These are phyloP conservation scores for Paragyromitra xinjiangensis DNA, from an alignment of 495 filamentous ascomycete species.

Conservation along the genomic window DNA sequence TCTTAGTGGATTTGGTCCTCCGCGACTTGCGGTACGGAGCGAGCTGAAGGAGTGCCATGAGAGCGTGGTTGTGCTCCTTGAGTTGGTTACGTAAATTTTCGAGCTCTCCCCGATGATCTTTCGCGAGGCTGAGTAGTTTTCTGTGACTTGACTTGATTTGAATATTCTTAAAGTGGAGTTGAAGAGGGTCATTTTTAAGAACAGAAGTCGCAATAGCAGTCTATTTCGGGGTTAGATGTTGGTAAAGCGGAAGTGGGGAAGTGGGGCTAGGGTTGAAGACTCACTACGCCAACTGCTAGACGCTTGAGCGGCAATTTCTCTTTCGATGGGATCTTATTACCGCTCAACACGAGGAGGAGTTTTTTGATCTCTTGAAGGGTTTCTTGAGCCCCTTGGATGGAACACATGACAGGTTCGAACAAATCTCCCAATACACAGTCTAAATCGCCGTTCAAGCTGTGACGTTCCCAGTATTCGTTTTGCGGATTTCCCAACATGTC, in stretches of 20 bases:
- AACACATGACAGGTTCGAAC: conserved; percentile 3
- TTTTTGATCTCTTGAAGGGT: conserved; percentile 10
- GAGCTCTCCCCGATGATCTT: conserved; percentile 15
- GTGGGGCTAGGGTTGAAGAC: background rate
- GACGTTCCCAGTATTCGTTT: conserved; percentile 2
- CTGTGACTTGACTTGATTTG: background rate
- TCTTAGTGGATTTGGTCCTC: background rate
- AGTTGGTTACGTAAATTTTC: conserved; percentile 1
- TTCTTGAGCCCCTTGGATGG: conserved; percentile 17
- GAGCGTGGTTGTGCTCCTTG: background rate
- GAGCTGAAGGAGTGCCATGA: background rate
- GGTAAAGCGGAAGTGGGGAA: background rate
- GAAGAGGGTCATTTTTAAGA: conserved; percentile 3
- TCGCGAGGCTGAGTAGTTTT: conserved; percentile 5
- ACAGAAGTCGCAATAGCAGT: background rate
- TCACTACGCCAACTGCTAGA: background rate
- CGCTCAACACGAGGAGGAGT: background rate
- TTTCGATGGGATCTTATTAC: background rate
- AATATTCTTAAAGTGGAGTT: conserved; percentile 7
- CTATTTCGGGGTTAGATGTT: background rate
- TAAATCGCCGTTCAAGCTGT: background rate
- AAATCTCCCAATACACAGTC: background rate
- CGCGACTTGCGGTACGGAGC: background rate
- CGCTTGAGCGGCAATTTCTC: background rate
- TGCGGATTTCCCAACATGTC: conserved; percentile 4